A percentile compares a stretch with the other conserved stretches of the same genome.
Evolutionary conservation across 345 rosid species (phyloP).

Genomic region (Nephelium lappaceum): DNA sequence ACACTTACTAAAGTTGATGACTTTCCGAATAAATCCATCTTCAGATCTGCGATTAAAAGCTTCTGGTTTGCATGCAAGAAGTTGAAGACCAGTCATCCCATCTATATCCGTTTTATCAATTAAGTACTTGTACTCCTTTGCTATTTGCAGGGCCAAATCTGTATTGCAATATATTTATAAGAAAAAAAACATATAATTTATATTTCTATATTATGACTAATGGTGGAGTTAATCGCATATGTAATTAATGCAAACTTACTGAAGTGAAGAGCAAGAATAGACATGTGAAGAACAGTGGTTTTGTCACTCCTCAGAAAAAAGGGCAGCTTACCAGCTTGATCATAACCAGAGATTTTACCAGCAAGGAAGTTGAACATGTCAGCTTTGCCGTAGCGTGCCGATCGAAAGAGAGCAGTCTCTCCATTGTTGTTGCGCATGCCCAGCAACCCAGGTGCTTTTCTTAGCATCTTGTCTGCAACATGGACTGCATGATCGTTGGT

Average conservation of each 20-base stretch:
- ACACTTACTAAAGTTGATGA: too few relatives aligned
- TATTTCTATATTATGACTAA: too few relatives aligned
- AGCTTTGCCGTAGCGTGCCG: not conserved
- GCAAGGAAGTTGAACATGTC: slow-evolving; percentile 15
- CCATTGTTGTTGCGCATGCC: slow-evolving; percentile 8
- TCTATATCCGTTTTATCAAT: too few relatives aligned
- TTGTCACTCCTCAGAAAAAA: slow-evolving; percentile 10
- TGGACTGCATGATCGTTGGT: not conserved
- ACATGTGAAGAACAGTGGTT: slow-evolving; percentile 27
- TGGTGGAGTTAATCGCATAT: too few relatives aligned
- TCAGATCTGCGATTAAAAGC: too few relatives aligned
- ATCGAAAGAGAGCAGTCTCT: not conserved
- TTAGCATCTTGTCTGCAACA: not conserved
- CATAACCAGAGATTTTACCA: not conserved
- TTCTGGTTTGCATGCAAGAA: too few relatives aligned
- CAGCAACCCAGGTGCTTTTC: not conserved
- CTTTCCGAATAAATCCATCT: too few relatives aligned
- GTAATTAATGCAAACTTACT: slow-evolving; percentile 10
- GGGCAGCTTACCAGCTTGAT: not conserved
- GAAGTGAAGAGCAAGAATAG: slow-evolving; percentile 26
- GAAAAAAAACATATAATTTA: too few relatives aligned
- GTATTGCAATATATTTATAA: too few relatives aligned
- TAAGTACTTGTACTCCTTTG: not conserved
- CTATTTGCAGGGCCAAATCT: slow-evolving; percentile 5
- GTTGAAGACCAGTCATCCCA: too few relatives aligned